Base-by-base conservation (phyloP, 2,329 filamentous ascomycete species). In the Cercospora sp. region DNA sequence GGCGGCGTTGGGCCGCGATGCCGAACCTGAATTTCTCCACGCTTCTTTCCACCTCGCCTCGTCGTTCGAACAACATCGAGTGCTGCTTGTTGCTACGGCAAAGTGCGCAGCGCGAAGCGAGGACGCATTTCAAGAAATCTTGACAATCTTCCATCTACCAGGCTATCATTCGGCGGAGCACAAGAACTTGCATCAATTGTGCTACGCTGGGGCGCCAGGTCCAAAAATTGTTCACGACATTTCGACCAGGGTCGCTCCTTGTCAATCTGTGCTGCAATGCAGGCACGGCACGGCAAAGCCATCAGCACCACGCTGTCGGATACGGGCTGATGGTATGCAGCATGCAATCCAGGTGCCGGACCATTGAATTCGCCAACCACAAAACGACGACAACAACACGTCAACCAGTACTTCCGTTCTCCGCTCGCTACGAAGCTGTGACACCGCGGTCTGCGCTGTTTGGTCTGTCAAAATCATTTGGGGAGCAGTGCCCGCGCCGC, bases 161-260 rank as follows among this genome's bases (percentile, higher is more conserved):
- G 55, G 55, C 30, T 23, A 20, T n/a, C 28, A 13, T 59, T 59
- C 16, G 55, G 12, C 18, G 48, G 55, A 59, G 28, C 55, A 36
- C 55, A 20, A 59, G 55, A 36, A 36, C 18, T 36, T 36, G 55
- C 55, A 59, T 59, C 55, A 59, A 33, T 36, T 59, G 55, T 59
- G 55, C 55, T 36, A 59, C 55, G 28, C 16, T 36, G 55, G 12
- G 55, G 31, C 55, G 55, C 55, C 55, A 59, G 55, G 55, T 36
- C 55, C 55, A 18, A 36, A 57, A 59, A 59, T 59, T 59, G 55
- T 59, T 59, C 55, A 59, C 55, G 55, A 59, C 31, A 59, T 59
- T 12, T 36, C 55, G 55, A 58, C 55, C 55, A 20, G 55, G 55
- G 53, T 57, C 20, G 2, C 13, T 30, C 53, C 53, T 57, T 30